Conservation (phyloP, 1,284 basidiomycete genomes). For the Sporisorium exsertum region DNA sequence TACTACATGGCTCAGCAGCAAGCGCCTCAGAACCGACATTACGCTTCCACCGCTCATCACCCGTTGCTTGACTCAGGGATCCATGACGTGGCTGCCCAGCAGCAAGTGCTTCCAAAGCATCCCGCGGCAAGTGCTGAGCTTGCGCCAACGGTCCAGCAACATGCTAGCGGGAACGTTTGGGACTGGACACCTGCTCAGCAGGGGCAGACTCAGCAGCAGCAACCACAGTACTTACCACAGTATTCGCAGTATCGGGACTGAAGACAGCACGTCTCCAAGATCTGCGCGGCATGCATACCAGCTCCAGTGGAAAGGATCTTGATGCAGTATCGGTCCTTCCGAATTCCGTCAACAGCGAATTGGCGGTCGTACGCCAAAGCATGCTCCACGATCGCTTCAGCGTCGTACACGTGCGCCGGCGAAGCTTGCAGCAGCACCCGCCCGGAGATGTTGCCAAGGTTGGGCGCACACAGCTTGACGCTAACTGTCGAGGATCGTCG, state of each 20-base stretch:
- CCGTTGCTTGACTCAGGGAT: background rate
- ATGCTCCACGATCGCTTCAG: conserved; percentile 27
- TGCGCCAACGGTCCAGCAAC: background rate
- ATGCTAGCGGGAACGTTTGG: conserved; percentile 25
- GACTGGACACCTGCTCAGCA: conserved; percentile 21
- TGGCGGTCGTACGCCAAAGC: conserved; percentile 34
- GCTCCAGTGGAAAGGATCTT: conserved; percentile 69
- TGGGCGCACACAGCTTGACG: conserved; percentile 31
- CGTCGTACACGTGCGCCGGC: conserved; percentile 28
- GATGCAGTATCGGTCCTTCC: conserved; percentile 66
- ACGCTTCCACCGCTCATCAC: background rate
- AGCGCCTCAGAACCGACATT: background rate
- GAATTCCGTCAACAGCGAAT: conserved; percentile 24
- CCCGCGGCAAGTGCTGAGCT: background rate
- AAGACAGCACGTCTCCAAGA: conserved; percentile 3
- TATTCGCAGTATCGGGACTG: conserved; percentile 15
- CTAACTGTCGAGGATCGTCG: conserved; percentile 29
- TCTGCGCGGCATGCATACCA: conserved; percentile 64
- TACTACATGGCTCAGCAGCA: conserved; percentile 15
- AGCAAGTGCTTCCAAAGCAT: conserved; percentile 5
- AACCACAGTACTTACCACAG: background rate
- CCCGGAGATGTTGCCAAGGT: conserved; percentile 32
- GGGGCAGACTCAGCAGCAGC: conserved; percentile 4
- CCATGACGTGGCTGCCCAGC: background rate
- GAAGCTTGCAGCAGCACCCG: conserved; percentile 35